Evolutionary conservation across 169 alveolate genomes (phyloP).

Genomic region (Cryptosporidium viatorum): DNA sequence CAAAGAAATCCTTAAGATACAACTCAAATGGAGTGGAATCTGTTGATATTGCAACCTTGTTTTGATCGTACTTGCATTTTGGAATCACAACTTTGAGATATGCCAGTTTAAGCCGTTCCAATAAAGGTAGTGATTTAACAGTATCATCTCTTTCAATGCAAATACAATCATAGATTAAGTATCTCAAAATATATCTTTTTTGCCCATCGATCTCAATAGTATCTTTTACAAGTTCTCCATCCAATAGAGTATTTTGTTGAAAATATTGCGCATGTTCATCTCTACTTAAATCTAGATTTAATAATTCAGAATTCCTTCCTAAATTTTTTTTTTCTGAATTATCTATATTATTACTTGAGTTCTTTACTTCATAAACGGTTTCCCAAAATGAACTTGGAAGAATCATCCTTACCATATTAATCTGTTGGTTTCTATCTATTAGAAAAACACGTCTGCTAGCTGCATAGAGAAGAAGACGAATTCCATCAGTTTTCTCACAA

Average conservation of each 20-base stretch:
- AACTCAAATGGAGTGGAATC: constrained; percentile 52
- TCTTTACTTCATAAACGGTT: constrained; percentile 39
- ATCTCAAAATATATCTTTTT: constrained; percentile 78
- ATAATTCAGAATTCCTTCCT: constrained; percentile 30
- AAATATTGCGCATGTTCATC: constrained; percentile 80
- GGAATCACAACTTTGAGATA: constrained; percentile 26
- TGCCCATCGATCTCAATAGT: constrained; percentile 43
- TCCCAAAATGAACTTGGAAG: constrained; percentile 80
- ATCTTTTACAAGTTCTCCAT: constrained; percentile 90
- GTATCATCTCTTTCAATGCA: constrained; percentile 85
- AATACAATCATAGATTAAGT: constrained; percentile 88
- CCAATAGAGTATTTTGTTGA: constrained; percentile 89
- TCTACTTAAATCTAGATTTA: constrained; percentile 28
- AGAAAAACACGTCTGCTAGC: constrained; percentile 87
- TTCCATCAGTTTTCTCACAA: constrained; percentile 92
- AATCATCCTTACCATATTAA: constrained; percentile 83
- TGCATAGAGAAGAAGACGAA: constrained; percentile 87
- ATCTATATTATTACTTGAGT: neutral
- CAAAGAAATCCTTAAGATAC: constrained; percentile 91
- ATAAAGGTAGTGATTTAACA: constrained; percentile 80
- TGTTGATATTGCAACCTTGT: neutral
- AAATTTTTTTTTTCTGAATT: neutral
- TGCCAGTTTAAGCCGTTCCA: constrained; percentile 83
- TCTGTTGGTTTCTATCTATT: constrained; percentile 88
- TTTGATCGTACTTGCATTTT: constrained; percentile 34